phyloP scores from a whole-genome alignment of 2,329 filamentous ascomycete species.

The Dactylellina haptotyla region DNA sequence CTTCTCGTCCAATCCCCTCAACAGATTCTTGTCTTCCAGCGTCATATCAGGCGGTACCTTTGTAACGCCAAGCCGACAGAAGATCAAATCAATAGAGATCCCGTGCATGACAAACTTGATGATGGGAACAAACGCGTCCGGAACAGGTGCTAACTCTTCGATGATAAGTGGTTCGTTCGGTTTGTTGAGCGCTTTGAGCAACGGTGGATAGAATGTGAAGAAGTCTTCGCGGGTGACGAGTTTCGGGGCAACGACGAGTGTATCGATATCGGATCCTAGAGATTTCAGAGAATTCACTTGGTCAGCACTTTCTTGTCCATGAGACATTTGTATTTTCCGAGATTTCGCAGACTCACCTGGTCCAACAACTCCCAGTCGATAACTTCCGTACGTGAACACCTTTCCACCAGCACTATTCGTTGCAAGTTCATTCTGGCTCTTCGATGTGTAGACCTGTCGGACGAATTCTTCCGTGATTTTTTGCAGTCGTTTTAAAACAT shows the following conservation, averaged over 20 bases:
- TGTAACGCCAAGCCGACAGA: slow-evolving; percentile 77
- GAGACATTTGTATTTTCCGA: background rate
- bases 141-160: slow-evolving; percentile 83
- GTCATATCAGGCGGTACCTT: slow-evolving; percentile 78
- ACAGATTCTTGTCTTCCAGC: slow-evolving; percentile 82
- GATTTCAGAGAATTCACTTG: background rate
- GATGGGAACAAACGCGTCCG: slow-evolving; percentile 92
- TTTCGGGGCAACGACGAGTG: slow-evolving; percentile 88
- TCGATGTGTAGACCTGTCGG: slow-evolving; percentile 77
- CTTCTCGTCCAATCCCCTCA: slow-evolving; percentile 85
- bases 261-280: slow-evolving; percentile 93
- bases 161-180: slow-evolving; percentile 74
- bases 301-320: slow-evolving; percentile 13
- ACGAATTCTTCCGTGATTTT: slow-evolving; percentile 87
- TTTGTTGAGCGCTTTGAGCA: slow-evolving; percentile 77
- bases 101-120: slow-evolving; percentile 93
- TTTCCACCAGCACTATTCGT: slow-evolving; percentile 87
- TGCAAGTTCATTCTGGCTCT: slow-evolving; percentile 77
- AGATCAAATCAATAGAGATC: slow-evolving; percentile 95
- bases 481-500: slow-evolving; percentile 80
- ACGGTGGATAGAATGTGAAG: slow-evolving; percentile 84
- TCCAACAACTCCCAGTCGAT: slow-evolving; percentile 89
- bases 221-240: slow-evolving; percentile 90
- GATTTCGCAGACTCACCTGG: slow-evolving; percentile 67
- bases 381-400: slow-evolving; percentile 96